phyloP scores from a whole-genome alignment of 1,284 basidiomycete genomes.

The Ustilago shanxiensis region DNA sequence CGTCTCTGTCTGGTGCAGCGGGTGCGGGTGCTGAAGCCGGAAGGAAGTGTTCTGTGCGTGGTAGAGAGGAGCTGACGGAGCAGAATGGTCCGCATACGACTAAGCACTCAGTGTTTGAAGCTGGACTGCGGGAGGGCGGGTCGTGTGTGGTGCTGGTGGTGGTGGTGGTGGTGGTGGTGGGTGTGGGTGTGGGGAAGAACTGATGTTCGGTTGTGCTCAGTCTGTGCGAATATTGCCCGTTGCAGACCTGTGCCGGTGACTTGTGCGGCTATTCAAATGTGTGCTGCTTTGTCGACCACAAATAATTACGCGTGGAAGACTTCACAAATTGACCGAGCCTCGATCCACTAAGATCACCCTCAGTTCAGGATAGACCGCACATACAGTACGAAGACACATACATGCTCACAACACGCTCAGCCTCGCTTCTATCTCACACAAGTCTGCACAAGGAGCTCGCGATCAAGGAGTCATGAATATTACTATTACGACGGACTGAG shows the following conservation, averaged over 20 bases:
- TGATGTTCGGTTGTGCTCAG: background rate
- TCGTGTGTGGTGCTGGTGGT: background rate
- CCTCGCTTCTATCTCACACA: background rate
- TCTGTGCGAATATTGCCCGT: conserved; percentile 1
- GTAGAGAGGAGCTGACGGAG: conserved; percentile 3
- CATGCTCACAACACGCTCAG: background rate
- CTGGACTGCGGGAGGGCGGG: background rate
- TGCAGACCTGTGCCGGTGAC: conserved; percentile 4
- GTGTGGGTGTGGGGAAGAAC: conserved; percentile 4
- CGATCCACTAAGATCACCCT: background rate
- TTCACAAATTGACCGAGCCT: conserved; percentile 11
- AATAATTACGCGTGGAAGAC: too few relatives aligned
- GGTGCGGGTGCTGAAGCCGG: background rate
- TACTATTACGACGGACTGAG: background rate
- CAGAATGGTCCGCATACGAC: conserved; percentile 4
- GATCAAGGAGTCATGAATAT: too few relatives aligned
- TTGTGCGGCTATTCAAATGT: conserved; percentile 16
- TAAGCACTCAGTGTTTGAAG: background rate
- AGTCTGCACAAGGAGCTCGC: background rate
- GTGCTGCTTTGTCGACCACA: background rate
- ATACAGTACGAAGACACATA: background rate
- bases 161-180: background rate
- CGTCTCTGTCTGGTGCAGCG: background rate
- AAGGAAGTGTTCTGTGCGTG: conserved; percentile 12
- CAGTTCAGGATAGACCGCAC: background rate